Evolutionary conservation across 305 asterid species (phyloP).

Genomic region (Rubia occidens): DNA sequence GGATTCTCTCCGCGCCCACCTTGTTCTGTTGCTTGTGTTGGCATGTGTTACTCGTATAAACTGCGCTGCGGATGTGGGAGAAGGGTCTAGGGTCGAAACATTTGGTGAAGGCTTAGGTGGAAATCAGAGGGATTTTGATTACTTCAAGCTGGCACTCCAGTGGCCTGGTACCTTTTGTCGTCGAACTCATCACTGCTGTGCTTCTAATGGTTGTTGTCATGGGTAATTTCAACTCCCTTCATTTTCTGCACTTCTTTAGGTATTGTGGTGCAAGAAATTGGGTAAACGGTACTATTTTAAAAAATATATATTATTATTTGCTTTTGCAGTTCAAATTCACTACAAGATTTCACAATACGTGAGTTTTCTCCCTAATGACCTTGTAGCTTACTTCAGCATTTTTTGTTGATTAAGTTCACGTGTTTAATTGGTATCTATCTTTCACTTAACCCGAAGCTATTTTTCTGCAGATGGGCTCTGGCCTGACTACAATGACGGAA

Average conservation of each 20-base stretch:
- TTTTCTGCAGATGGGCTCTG: slow-evolving; percentile 77
- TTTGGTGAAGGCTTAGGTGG: slow-evolving; percentile 18
- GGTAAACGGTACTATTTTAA: slow-evolving; percentile 12
- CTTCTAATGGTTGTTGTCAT: slow-evolving; percentile 68
- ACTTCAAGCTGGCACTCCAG: slow-evolving; percentile 59
- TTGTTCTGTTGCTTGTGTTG: slow-evolving; percentile 27
- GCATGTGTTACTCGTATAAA: slow-evolving; percentile 22
- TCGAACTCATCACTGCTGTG: slow-evolving; percentile 48
- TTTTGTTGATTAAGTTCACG: neutral
- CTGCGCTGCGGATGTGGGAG: slow-evolving; percentile 26
- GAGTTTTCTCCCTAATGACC: slow-evolving; percentile 24
- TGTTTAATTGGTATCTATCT: slow-evolving; percentile 5
- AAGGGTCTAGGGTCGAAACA: slow-evolving; percentile 16
- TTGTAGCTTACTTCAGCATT: neutral
- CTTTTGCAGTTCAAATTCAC: slow-evolving; percentile 53
- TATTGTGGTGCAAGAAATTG: slow-evolving; percentile 12
- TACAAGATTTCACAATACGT: slow-evolving; percentile 72
- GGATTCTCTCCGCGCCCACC: slow-evolving; percentile 32
- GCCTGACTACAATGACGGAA: slow-evolving; percentile 81
- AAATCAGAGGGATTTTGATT: slow-evolving; percentile 63
- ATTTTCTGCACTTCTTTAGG: neutral
- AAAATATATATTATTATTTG: neutral
- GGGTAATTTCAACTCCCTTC: slow-evolving; percentile 31
- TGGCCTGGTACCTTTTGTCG: slow-evolving; percentile 80
- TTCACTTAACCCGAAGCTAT: slow-evolving; percentile 12